A percentile compares a stretch with the other conserved stretches of the same genome.
Conservation (phyloP, 371 early-diverging fungal species). For the Dentiscutata heterogama region DNA sequence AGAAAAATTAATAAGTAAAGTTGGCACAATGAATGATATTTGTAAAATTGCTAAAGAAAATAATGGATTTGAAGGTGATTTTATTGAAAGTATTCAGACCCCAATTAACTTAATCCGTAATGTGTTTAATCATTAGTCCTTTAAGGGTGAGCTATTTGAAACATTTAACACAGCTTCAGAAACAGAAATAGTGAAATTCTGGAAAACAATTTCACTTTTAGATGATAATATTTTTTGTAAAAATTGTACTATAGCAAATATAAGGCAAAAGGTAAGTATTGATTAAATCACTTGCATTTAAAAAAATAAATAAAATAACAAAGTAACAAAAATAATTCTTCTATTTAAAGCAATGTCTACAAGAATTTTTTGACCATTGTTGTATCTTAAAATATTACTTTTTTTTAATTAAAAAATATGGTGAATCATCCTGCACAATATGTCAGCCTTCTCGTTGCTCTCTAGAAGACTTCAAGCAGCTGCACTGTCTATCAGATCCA, state of each 20-base stretch:
- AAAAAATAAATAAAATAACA: too few species aligned
- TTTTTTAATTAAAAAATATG: conserved; percentile 4
- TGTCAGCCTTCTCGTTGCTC: background rate
- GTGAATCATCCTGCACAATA: background rate
- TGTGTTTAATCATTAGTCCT: background rate
- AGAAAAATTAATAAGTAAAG: too few species aligned
- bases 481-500: background rate
- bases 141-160: too few species aligned
- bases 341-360: background rate
- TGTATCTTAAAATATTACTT: background rate
- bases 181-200: background rate
- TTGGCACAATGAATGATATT: too few species aligned
- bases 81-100: background rate
- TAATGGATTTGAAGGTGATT: background rate
- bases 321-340: too few species aligned
- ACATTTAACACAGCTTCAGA: background rate
- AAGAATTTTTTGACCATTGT: background rate
- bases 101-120: background rate
- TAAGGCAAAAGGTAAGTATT: background rate
- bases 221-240: background rate
- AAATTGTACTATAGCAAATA: too few species aligned
- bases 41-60: too few species aligned
- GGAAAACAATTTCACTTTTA: background rate
- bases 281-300: too few species aligned
- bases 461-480: background rate